phyloP scores from a whole-genome alignment of 345 rosid species.

The Dipteronia sinensis region DNA sequence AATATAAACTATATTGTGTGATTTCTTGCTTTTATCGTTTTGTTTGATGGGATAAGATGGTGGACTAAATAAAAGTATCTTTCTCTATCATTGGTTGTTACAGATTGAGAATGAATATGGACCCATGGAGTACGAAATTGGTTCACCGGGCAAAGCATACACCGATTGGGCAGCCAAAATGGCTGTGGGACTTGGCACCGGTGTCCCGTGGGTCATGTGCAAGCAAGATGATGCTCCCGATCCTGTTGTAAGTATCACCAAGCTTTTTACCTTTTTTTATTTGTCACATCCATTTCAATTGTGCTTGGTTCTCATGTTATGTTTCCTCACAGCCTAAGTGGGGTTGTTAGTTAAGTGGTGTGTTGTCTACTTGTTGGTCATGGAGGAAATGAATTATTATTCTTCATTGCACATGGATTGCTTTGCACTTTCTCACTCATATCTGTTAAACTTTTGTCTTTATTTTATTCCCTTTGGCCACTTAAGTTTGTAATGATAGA shows the following conservation, averaged over 20 bases:
- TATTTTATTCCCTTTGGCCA: slow-evolving; percentile 15
- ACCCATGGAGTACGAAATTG: slow-evolving; percentile 83
- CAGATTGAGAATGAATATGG: slow-evolving; percentile 99
- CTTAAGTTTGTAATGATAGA: slow-evolving; percentile 11
- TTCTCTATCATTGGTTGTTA: slow-evolving; percentile 21
- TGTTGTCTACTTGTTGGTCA: slow-evolving; percentile 22
- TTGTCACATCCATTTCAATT: slow-evolving; percentile 27
- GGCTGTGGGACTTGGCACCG: slow-evolving; percentile 94
- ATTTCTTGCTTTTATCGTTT: slow-evolving; percentile 2
- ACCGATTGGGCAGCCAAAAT: slow-evolving; percentile 89
- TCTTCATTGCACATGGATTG: slow-evolving; percentile 43
- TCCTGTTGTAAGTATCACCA: slow-evolving; percentile 65
- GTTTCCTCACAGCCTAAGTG: slow-evolving; percentile 28
- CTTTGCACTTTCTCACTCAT: slow-evolving; percentile 30
- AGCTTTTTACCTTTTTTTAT: slow-evolving; percentile 24
- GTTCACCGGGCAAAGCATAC: slow-evolving; percentile 73
- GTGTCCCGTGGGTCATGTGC: slow-evolving; percentile 99
- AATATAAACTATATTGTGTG: background rate
- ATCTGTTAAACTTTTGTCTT: slow-evolving; percentile 25
- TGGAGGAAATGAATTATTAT: slow-evolving; percentile 38
- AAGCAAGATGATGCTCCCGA: slow-evolving; percentile 99
- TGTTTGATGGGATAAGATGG: slow-evolving; percentile 7
- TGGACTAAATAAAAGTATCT: slow-evolving; percentile 16
- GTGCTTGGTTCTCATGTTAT: slow-evolving; percentile 38
- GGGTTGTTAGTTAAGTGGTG: slow-evolving; percentile 25